Base-by-base conservation (phyloP, 805 yeast genomes). In the Tanozyma kutaoensis region DNA sequence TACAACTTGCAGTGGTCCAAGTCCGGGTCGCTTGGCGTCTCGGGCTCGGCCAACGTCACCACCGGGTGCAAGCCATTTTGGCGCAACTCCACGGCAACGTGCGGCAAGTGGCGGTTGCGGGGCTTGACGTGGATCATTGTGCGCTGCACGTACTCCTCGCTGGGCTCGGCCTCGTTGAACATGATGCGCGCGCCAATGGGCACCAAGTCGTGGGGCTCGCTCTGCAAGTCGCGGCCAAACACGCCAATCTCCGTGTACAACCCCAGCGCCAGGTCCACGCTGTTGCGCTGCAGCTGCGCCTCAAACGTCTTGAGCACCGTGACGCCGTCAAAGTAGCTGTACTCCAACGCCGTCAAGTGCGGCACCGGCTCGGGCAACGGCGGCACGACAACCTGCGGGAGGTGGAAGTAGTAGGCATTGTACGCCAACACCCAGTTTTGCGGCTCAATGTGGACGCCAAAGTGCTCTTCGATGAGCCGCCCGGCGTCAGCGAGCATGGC, bases 91-190 rank as follows among this genome's bases (percentile, higher is more conserved):
- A 33, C 14, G n/a, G 19, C 6, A 9, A 29, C 25, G 10, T 8
- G 15, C 5, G 11, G 20, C 6, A 30, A 9, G 7, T 15, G 20
- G 22, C 62, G 36, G 31, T 56, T 60, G 20, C 61, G 38, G 4
- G 65, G 65, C 33, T 57, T 56, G 10, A 55, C 45, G 34, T 60
- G 66, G 38, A 60, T 58, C 30, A 60, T 32, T 0, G 66, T 60
- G 24, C 49, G 50, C 33, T 45, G 49, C 6, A 53, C 33, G 15
- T 25, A 32, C 12, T 14, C 25, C 18, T 37, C 35, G 14, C 42
- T 42, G 1, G 39, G 38, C 5, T 31, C 35, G 4, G 26, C 29
- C 14, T 39, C 39, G 22, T 48, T 45, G 33, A 48, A 30, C 7
- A 50, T 29, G 3, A 50, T 49, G 24, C 66, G 32, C 11, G 52